phyloP scores from a whole-genome alignment of 352 stramenopile species.

The Pythium insidiosum region DNA sequence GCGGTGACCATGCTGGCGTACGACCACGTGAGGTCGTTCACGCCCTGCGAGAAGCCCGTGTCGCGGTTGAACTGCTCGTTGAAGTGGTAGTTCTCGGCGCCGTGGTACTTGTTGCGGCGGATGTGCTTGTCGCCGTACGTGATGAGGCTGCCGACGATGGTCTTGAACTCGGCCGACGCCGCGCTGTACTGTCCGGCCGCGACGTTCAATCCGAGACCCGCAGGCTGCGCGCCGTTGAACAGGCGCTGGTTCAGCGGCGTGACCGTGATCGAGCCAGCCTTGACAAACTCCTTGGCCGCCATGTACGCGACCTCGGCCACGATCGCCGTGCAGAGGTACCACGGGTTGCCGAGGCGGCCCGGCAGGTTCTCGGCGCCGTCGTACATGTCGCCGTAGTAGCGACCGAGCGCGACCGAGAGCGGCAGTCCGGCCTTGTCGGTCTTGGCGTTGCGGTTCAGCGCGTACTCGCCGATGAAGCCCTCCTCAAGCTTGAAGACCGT shows the following conservation, averaged over 20 bases:
- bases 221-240: conserved; percentile 11
- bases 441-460: conserved; percentile 12
- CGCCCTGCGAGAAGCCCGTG: conserved; percentile 13
- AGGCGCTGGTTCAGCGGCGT: conserved; percentile 16
- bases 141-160: conserved; percentile 13
- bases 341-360: conserved; percentile 23
- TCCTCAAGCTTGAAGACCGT: conserved; percentile 15
- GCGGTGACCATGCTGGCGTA: conserved; percentile 16
- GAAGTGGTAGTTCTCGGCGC: conserved; percentile 13
- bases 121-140: conserved; percentile 17
- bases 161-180: conserved; percentile 10
- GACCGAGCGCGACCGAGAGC: conserved; percentile 16
- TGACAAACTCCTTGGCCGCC: conserved; percentile 12
- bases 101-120: conserved; percentile 19
- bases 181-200: conserved; percentile 5
- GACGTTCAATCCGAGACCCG: conserved; percentile 13
- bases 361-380: conserved; percentile 10
- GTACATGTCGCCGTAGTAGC: conserved; percentile 20
- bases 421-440: conserved; percentile 6
- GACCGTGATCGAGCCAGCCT: conserved; percentile 15
- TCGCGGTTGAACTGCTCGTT: conserved; percentile 28
- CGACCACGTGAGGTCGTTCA: too few species aligned
- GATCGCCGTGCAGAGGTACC: conserved; percentile 13
- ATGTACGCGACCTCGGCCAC: conserved; percentile 11
- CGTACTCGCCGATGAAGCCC: conserved; percentile 19